These are phyloP conservation scores for Ammopiptanthus mongolicus DNA, from an alignment of 306 rosid genomes.

Conservation along the genomic window DNA sequence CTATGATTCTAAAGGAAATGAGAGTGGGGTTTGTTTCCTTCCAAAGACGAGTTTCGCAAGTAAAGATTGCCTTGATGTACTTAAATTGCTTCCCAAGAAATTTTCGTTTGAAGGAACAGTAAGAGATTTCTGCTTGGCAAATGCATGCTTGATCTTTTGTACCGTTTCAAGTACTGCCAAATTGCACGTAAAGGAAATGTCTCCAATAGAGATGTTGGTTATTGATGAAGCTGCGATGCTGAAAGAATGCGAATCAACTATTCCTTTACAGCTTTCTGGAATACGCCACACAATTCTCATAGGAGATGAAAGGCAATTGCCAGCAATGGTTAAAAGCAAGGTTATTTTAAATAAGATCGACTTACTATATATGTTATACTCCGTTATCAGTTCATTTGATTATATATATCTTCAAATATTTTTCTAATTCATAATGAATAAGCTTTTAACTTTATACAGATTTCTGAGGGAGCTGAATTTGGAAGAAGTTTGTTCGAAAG, in stretches of 20 bases:
- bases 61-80: neutral
- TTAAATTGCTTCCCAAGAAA: neutral
- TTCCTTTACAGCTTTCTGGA: constrained; percentile 36
- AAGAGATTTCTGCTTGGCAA: neutral
- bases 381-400: neutral
- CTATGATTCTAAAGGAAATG: neutral
- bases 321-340: constrained; percentile 38
- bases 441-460: neutral
- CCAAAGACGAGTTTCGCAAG: neutral
- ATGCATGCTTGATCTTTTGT: neutral
- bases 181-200: neutral
- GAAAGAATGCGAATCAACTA: constrained; percentile 41
- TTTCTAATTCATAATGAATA: neutral
- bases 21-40: neutral
- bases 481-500: constrained; percentile 44
- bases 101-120: neutral
- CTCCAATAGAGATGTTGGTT: neutral
- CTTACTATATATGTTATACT: neutral
- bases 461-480: constrained; percentile 10
- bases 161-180: constrained; percentile 16
- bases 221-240: constrained; percentile 44
- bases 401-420: neutral
- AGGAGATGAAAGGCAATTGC: constrained; percentile 40
- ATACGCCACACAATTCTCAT: constrained; percentile 33
- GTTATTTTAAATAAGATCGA: neutral